A percentile compares a stretch with the other conserved stretches of the same genome.
Evolutionary conservation across 805 yeast species (phyloP).

Genomic region (Yarrowia deformans): DNA sequence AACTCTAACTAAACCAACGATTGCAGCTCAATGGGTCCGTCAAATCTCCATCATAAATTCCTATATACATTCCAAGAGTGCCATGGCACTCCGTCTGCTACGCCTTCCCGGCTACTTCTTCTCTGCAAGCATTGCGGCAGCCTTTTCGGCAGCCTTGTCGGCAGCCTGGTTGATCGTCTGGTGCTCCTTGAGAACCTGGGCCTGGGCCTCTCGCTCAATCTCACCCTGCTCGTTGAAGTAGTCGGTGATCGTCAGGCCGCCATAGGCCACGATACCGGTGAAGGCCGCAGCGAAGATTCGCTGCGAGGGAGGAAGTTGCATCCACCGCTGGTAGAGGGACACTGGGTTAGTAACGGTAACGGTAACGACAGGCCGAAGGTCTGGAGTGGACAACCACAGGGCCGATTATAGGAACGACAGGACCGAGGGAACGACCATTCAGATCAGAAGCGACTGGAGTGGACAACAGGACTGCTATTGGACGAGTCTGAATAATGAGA

Average conservation of each 20-base stretch:
- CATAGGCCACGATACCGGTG: conserved; percentile 27
- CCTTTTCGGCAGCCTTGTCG: background rate
- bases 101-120: too few species aligned
- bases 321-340: conserved; percentile 39
- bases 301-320: conserved; percentile 9
- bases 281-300: conserved; percentile 28
- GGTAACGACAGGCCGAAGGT: background rate
- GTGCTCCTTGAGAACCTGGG: conserved; percentile 1
- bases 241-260: conserved; percentile 33
- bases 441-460: too few species aligned
- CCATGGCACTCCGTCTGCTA: background rate
- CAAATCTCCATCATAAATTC: background rate
- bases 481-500: too few species aligned
- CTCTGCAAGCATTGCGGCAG: too few species aligned
- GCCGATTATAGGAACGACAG: too few species aligned
- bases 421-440: too few species aligned
- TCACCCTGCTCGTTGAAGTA: conserved; percentile 35
- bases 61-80: background rate
- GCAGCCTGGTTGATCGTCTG: conserved; percentile 5
- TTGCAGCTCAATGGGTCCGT: too few species aligned
- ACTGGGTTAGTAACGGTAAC: background rate
- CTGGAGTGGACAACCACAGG: conserved; percentile 11
- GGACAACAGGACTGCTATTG: too few species aligned
- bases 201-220: conserved; percentile 22
- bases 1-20: too few species aligned